Base-by-base conservation (phyloP, 176 grass and related monocot genomes). In the Oryza australiensis region DNA sequence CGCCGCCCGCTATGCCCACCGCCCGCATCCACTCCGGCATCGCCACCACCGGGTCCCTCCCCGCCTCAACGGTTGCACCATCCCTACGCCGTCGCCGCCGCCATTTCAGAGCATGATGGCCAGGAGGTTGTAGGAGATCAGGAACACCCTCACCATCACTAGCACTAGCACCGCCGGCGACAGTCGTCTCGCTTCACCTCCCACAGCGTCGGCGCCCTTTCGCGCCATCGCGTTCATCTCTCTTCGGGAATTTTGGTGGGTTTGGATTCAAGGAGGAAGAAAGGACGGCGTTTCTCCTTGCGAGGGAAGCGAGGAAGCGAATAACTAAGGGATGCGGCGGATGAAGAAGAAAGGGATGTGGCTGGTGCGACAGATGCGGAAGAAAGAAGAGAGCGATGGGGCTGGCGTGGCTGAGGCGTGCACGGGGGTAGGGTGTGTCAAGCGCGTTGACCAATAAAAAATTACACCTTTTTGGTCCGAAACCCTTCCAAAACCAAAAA, bases 41-140 rank as follows among this genome's bases (percentile, higher is more conserved):
- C 64, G 72, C 12, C 37, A 82, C 87, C 73, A 80, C 85, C 4
- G 86, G 77, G 86, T 89, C 92, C 62, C 72, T 85, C 28, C 9
- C 79, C 34, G 15, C 2, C 35, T 41, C 63, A 2, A 13, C 9
- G 27, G 2, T 23, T 4, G 32, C 59, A 7, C 6, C 26, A 11
- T 12, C 1, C 63, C 37, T 10, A 22, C 34, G 0, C 72, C 53
- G 4, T 14, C 29, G n/a, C n/a, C n/a, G 30, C 30, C n/a, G n/a
- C 66, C 35, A 72, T 72, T 55, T 33, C 78, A 86, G 29, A 85
- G 67, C 72, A 87, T 35, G 76, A 72, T 26, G 62, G 84, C 66
- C 34, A 89, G 29, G 53, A 94, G 55, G 84, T 75, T 91, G 89
- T 91, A 94, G 18, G 89, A 84, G 29, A 90, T 90, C 68, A 94